Percentiles rank a stretch among this genome's conserved stretches.
phyloP scores from a whole-genome alignment of 495 filamentous ascomycete genomes.

The Penicillium silybi region DNA sequence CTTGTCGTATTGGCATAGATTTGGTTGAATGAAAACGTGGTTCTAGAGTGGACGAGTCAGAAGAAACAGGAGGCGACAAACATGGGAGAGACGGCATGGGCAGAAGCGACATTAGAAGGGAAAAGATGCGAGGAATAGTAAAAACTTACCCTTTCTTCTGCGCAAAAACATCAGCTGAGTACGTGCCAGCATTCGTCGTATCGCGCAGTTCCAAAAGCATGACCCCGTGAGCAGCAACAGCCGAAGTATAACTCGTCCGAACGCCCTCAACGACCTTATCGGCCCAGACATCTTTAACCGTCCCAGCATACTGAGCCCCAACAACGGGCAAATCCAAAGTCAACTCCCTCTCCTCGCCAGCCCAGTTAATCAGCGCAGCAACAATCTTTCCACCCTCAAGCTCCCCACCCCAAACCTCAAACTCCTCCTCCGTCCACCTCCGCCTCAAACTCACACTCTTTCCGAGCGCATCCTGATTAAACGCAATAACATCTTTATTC shows the following conservation, averaged over 20 bases:
- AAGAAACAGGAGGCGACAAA: not conserved
- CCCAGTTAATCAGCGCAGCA: constrained; percentile 45
- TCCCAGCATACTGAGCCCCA: constrained; percentile 36
- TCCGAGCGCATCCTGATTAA: constrained; percentile 52
- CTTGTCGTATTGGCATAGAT: constrained; percentile 39
- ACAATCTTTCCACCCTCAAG: constrained; percentile 38
- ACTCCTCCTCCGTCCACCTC: constrained; percentile 39
- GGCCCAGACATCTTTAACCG: constrained; percentile 43
- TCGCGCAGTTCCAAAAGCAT: constrained; percentile 40
- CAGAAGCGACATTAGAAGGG: not conserved
- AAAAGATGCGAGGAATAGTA: not conserved
- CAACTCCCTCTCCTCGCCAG: constrained; percentile 31
- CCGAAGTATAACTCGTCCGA: constrained; percentile 33
- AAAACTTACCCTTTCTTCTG: constrained; percentile 19
- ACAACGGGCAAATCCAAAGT: constrained; percentile 38
- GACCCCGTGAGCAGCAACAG: constrained; percentile 40
- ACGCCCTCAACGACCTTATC: constrained; percentile 23
- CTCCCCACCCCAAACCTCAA: constrained; percentile 48
- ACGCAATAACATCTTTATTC: constrained; percentile 48
- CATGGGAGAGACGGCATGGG: not conserved
- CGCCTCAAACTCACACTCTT: constrained; percentile 35
- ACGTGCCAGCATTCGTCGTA: constrained; percentile 25
- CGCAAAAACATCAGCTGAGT: constrained; percentile 19
- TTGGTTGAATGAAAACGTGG: constrained; percentile 23
- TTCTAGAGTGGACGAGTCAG: not conserved